Percentiles rank a stretch among this genome's conserved stretches.
These are phyloP conservation scores for Metschnikowia shivogae DNA, from an alignment of 805 yeast genomes.

Conservation along the genomic window DNA sequence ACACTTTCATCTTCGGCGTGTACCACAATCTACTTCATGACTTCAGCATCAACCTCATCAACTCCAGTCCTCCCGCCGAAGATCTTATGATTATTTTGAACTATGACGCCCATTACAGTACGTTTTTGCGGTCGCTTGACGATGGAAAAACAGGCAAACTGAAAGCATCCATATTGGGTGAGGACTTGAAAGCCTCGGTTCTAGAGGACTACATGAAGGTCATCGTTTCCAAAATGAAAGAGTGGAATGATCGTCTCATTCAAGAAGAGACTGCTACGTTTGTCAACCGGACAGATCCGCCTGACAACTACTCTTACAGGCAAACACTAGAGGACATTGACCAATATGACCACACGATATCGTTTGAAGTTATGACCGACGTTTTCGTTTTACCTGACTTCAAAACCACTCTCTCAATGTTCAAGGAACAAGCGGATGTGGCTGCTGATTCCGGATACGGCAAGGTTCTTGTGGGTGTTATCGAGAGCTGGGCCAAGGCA, in stretches of 20 bases:
- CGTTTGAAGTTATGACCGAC: constrained; percentile 38
- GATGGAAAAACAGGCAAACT: constrained; percentile 39
- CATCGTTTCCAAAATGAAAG: constrained; percentile 68
- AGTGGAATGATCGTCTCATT: constrained; percentile 75
- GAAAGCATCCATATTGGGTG: constrained; percentile 58
- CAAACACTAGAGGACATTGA: constrained; percentile 40
- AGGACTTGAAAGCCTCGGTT: constrained; percentile 65
- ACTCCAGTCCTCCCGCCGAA: constrained; percentile 74
- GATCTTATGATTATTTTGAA: constrained; percentile 69
- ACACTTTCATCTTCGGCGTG: constrained; percentile 53
- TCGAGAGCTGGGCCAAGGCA: constrained; percentile 62
- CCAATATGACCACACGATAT: constrained; percentile 29
- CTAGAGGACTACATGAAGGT: constrained; percentile 75
- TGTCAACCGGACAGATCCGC: constrained; percentile 62
- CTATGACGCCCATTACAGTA: constrained; percentile 64
- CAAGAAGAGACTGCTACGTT: constrained; percentile 66
- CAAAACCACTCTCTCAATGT: constrained; percentile 72
- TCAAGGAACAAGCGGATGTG: constrained; percentile 84
- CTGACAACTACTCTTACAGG: constrained; percentile 62
- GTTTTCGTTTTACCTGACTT: constrained; percentile 69
- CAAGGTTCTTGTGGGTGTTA: constrained; percentile 71
- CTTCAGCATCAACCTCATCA: constrained; percentile 60
- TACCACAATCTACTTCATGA: constrained; percentile 66
- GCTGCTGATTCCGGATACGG: constrained; percentile 85
- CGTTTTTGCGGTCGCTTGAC: constrained; percentile 27